A percentile compares a stretch with the other conserved stretches of the same genome.
phyloP scores from a whole-genome alignment of 129 eudicot genomes.

The Rutidosis leptorrhynchoides region DNA sequence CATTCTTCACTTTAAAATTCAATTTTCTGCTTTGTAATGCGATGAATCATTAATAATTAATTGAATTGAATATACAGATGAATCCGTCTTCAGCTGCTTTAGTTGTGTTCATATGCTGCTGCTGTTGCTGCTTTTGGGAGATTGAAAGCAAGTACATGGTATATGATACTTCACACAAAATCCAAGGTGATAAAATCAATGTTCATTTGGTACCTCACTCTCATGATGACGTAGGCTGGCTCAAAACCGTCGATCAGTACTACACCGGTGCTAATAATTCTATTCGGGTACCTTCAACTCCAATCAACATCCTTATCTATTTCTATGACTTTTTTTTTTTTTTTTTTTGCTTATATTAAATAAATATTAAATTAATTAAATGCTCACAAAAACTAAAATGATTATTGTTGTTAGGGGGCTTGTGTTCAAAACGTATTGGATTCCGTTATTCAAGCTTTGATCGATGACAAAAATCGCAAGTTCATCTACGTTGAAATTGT shows the following conservation, averaged over 20 bases:
- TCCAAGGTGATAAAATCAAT: slow-evolving; percentile 38
- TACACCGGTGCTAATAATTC: slow-evolving; percentile 74
- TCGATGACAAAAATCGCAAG: slow-evolving; percentile 81
- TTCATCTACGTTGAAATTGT: slow-evolving; percentile 95
- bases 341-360: background rate
- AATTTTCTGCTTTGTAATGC: background rate
- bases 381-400: no score
- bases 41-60: no score
- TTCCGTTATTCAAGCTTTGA: slow-evolving; percentile 79
- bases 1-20: background rate
- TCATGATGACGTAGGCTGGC: slow-evolving; percentile 64
- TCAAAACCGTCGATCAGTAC: slow-evolving; percentile 64
- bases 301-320: background rate
- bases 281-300: slow-evolving; percentile 44
- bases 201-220: slow-evolving; percentile 64
- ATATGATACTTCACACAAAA: slow-evolving; percentile 38
- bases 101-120: slow-evolving; percentile 19
- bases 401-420: slow-evolving; percentile 58
- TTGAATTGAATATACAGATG: background rate
- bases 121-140: slow-evolving; percentile 6
- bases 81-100: slow-evolving; percentile 2
- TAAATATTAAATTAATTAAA: no score
- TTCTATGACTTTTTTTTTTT: background rate
- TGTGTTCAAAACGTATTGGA: slow-evolving; percentile 93
- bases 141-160: slow-evolving; percentile 41